Conservation (phyloP, 1,139 yeast species). For the Entelexis sorbosivorans region DNA sequence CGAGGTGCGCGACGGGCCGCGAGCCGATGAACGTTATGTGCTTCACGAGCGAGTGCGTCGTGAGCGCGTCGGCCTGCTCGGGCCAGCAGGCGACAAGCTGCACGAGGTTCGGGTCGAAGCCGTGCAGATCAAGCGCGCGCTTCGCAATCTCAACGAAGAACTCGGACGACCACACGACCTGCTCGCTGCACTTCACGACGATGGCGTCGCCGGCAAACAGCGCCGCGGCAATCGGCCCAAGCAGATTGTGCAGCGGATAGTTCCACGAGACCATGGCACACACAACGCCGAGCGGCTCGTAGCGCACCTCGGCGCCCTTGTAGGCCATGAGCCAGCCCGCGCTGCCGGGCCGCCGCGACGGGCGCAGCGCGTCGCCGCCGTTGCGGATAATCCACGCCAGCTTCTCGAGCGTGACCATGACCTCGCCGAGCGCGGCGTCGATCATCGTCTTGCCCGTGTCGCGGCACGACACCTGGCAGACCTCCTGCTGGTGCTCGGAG, state of each 20-base stretch:
- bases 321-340: constrained; percentile 68
- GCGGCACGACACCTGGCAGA: constrained; percentile 86
- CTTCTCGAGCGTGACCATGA: constrained; percentile 82
- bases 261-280: constrained; percentile 93
- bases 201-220: constrained; percentile 85
- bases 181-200: constrained; percentile 86
- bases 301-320: constrained; percentile 83
- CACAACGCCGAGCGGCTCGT: constrained; percentile 82
- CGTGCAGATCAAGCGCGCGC: constrained; percentile 59
- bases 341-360: constrained; percentile 78
- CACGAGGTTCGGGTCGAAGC: constrained; percentile 67
- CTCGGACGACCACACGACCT: constrained; percentile 87
- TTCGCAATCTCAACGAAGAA: constrained; percentile 63
- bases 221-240: constrained; percentile 87
- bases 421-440: constrained; percentile 93
- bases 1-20: constrained; percentile 84
- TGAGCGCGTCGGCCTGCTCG: constrained; percentile 72
- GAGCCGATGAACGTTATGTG: constrained; percentile 95
- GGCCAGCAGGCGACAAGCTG: constrained; percentile 72
- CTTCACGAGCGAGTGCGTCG: constrained; percentile 67
- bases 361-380: constrained; percentile 61
- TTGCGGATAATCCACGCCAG: constrained; percentile 77
- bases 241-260: constrained; percentile 75
- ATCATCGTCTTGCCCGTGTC: constrained; percentile 93
- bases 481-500: constrained; percentile 68